Evolutionary conservation across 2,329 filamentous ascomycete species (phyloP).

Genomic region (Mariannaea elegans): DNA sequence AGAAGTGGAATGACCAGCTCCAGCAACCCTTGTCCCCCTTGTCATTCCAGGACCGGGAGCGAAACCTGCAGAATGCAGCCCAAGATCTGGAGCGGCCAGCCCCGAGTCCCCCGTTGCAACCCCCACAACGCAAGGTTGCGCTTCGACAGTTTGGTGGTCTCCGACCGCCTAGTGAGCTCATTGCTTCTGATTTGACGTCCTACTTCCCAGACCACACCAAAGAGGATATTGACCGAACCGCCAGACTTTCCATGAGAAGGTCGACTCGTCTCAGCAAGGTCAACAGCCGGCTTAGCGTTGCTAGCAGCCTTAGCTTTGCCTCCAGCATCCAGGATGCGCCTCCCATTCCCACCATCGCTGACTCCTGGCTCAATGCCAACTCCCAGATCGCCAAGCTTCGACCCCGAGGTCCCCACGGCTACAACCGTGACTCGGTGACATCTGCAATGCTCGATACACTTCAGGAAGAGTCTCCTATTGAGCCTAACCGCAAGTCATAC

Average conservation of each 20-base stretch:
- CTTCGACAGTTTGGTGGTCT: slow-evolving; percentile 89
- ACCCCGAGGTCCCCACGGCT: slow-evolving; percentile 44
- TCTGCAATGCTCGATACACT: slow-evolving; percentile 90
- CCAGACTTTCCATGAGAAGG: slow-evolving; percentile 88
- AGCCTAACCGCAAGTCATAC: slow-evolving; percentile 93
- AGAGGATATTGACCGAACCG: slow-evolving; percentile 95
- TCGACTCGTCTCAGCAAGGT: slow-evolving; percentile 92
- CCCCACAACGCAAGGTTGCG: slow-evolving; percentile 59
- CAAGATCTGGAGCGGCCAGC: slow-evolving; percentile 66
- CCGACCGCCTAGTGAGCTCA: slow-evolving; percentile 94
- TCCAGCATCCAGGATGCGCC: slow-evolving; percentile 93
- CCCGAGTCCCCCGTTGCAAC: slow-evolving; percentile 56
- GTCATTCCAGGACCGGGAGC: slow-evolving; percentile 74
- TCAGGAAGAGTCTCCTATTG: slow-evolving; percentile 87
- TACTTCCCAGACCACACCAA: slow-evolving; percentile 97
- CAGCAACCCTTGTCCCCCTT: slow-evolving; percentile 88
- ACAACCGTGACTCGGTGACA: slow-evolving; percentile 85
- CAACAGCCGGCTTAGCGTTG: slow-evolving; percentile 91
- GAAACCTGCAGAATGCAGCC: slow-evolving; percentile 69
- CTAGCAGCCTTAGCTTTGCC: slow-evolving; percentile 91
- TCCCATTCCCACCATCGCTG: slow-evolving; percentile 93
- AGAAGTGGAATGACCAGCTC: slow-evolving; percentile 81
- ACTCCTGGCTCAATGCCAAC: slow-evolving; percentile 79
- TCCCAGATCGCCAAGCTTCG: slow-evolving; percentile 51
- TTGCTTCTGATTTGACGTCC: slow-evolving; percentile 93